These are phyloP conservation scores for Postia placenta DNA, from an alignment of 768 basidiomycete genomes.

Conservation along the genomic window DNA sequence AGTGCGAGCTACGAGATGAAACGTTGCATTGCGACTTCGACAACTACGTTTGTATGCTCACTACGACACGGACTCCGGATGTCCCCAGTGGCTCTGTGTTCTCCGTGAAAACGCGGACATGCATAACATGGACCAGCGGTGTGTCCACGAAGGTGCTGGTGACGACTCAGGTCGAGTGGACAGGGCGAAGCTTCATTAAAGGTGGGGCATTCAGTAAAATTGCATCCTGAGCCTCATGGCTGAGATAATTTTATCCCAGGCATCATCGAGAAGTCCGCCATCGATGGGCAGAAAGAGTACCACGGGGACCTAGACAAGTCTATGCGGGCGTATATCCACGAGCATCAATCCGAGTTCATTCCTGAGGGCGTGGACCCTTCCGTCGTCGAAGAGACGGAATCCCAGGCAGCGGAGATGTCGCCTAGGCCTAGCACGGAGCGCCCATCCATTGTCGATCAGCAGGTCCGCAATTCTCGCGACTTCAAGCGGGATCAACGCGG, in stretches of 20 bases:
- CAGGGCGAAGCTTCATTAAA: conserved; percentile 93
- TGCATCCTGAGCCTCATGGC: neutral
- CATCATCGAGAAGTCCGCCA: conserved; percentile 86
- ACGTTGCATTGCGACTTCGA: conserved; percentile 76
- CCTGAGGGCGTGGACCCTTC: conserved; percentile 70
- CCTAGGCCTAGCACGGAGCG: conserved; percentile 5
- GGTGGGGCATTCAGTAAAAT: conserved; percentile 43
- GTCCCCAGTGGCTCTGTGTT: conserved; percentile 94
- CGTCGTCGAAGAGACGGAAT: conserved; percentile 39
- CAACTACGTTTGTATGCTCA: conserved; percentile 73
- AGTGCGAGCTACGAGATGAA: conserved; percentile 93
- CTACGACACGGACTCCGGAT: conserved; percentile 89
- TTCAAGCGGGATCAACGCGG: conserved; percentile 64
- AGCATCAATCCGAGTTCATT: conserved; percentile 86
- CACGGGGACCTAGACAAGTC: conserved; percentile 77
- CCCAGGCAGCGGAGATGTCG: conserved; percentile 16
- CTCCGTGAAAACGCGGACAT: conserved; percentile 89
- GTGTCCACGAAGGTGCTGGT: conserved; percentile 76
- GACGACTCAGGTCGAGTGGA: conserved; percentile 93
- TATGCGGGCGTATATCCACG: conserved; percentile 85
- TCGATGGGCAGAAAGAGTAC: conserved; percentile 89
- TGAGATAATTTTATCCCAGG: conserved; percentile 37
- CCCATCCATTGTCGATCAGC: conserved; percentile 29
- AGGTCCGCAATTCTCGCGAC: conserved; percentile 48
- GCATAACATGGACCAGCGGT: conserved; percentile 88